Evolutionary conservation across 2,329 filamentous ascomycete species (phyloP), one percentile per base, ranked within the genome.

Genomic region (Fusarium guadeloupense): DNA sequence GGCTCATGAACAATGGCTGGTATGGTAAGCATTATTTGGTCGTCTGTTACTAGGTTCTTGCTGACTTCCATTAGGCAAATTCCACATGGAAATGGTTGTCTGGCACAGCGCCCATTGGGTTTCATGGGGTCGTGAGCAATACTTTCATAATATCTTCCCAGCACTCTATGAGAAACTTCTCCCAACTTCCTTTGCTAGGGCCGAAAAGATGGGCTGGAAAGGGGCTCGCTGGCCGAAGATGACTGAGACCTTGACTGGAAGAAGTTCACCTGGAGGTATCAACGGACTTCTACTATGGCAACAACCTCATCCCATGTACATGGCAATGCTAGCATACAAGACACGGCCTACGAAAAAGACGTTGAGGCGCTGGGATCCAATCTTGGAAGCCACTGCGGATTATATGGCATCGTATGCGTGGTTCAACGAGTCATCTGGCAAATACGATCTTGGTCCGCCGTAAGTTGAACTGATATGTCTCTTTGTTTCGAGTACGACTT

Each of bases 251-350:
- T 40, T 58, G 1, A 69, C 63, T 0, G 68, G 67, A 0, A 46
- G 53, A 9, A 71, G 68, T 13, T 68, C 68, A 0, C 69, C 85
- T 1, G 85, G 85, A 3, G 81, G 85, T 59, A 87, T 87, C 68
- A 88, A 88, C 68, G 81, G 80, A 9, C 73, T 88, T 2, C 74
- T 88, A 4, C 83, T 87, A 52, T 88, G 85, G 85, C 85, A 88
- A 63, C 85, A 66, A 64, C 84, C 84, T 8, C 85, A 88, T 67
- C 77, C 81, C 0, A 82, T 87, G 77, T 85, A 84, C 66, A 84
- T 87, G 64, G 85, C 85, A 0, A 84, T 86, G 68, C 72, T 81
- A 16, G 81, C 69, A 2, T 68, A 69, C 25, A 66, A 71, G 39
- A 49, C 65, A 1, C 50, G 57, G 5, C 67, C 69, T 1, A 66